A percentile compares a stretch with the other conserved stretches of the same genome.
These are phyloP conservation scores for Leccinum rimulosum DNA, from an alignment of 768 basidiomycete genomes.

Conservation along the genomic window DNA sequence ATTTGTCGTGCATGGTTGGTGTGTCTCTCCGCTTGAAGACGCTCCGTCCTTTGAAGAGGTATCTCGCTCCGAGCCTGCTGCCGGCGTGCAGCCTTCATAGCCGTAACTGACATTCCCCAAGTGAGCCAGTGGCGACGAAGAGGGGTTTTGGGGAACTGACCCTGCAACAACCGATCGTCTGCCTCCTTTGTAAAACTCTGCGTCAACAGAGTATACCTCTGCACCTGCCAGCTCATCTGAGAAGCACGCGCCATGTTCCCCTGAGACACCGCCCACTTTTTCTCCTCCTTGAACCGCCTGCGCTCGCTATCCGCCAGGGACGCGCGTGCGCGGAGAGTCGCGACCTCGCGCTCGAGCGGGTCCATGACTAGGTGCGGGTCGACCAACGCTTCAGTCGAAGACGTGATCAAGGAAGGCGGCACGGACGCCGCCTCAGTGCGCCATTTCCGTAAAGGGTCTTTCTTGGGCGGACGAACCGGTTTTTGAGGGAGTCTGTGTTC, in stretches of 20 bases:
- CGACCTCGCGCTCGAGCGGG: conserved; percentile 72
- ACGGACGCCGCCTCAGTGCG: conserved; percentile 33
- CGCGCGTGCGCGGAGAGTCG: conserved; percentile 70
- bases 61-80: conserved; percentile 12
- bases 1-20: conserved; percentile 30
- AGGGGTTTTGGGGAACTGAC: conserved; percentile 32
- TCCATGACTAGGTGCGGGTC: conserved; percentile 58
- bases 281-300: conserved; percentile 79
- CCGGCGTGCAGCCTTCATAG: conserved; percentile 21
- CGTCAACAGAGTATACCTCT: conserved; percentile 75
- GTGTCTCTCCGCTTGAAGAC: conserved; percentile 20
- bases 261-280: conserved; percentile 81
- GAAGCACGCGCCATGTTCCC: conserved; percentile 72
- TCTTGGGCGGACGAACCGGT: conserved; percentile 28
- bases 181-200: conserved; percentile 80
- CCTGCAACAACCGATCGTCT: conserved; percentile 63
- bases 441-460: conserved; percentile 31
- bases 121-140: conserved; percentile 8
- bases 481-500: conserved; percentile 17
- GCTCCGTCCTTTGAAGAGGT: conserved; percentile 24
- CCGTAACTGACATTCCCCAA: conserved; percentile 19
- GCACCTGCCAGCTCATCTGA: conserved; percentile 83
- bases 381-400: conserved; percentile 64
- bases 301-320: conserved; percentile 82
- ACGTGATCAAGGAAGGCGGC: conserved; percentile 53